Base-by-base conservation (phyloP, 495 filamentous ascomycete genomes). In the Trichoderma virens region DNA sequence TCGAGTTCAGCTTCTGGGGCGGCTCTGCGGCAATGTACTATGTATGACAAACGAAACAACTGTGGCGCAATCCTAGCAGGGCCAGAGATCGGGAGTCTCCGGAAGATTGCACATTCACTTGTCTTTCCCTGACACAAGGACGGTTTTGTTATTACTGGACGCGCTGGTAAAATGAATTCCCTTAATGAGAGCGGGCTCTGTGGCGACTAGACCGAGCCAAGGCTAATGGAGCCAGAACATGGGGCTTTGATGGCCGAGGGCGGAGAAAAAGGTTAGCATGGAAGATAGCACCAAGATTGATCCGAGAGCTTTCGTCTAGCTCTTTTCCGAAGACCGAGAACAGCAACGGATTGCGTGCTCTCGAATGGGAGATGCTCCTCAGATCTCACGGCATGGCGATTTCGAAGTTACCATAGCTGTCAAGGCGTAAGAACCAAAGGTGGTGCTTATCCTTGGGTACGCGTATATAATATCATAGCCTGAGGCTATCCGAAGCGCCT, bases 11-110 rank as follows among this genome's bases (percentile, higher is more conserved):
- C 51, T 56, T 30, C 51, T 45, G 20, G 14, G 51, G 51, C 51
- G 51, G 51, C 51, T 56, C 51, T 31, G 51, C 51, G 25, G 51
- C 51, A 27, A 30, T 56, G 7, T 56, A 2, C 25, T 14, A 45
- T 13, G n/a, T 14, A 45, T 0, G 16, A 16, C 4, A 16, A 56
- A 25, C 23, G 23, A 56, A 56, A 28, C 23, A 30, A 9, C 25
- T 20, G 51, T 56, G 51, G 51, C 51, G 25, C 23, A 1, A 13
- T 30, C 25, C 51, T 30, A 56, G 51, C 25, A 30, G 2, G 41
- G 27, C 51, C 2, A 14, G 51, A 27, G 51, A 56, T 56, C 51
- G 51, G 51, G 51, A 56, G 51, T 13, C 51, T 56, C 51, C 51
- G 51, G 51, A 30, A 28, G 25, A 56, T 56, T 27, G 51, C 51